A percentile compares a stretch with the other conserved stretches of the same genome.
These are phyloP conservation scores for Coemansia sp. DNA, from an alignment of 192 early-diverging fungal genomes.

Conservation along the genomic window DNA sequence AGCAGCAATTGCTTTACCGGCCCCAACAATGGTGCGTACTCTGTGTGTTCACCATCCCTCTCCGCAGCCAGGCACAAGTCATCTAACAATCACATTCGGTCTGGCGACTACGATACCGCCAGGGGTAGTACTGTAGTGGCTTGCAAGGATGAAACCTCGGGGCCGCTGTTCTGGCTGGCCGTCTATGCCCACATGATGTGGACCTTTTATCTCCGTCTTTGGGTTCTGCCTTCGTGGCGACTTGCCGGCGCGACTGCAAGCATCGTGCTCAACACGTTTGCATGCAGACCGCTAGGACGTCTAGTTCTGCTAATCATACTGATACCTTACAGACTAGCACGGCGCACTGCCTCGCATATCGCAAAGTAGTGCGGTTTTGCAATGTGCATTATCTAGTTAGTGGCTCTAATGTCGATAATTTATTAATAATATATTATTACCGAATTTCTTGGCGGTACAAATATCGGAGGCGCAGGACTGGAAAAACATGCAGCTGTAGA, in stretches of 20 bases:
- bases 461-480: not conserved
- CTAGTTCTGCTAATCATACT: conserved; percentile 10
- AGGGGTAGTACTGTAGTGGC: not conserved
- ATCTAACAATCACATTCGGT: too few relatives aligned
- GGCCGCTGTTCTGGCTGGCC: conserved; percentile 29
- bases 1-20: not conserved
- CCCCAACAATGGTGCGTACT: not conserved
- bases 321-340: not conserved
- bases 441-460: not conserved
- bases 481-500: not conserved
- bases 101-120: too few relatives aligned
- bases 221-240: conserved; percentile 21
- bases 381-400: too few relatives aligned
- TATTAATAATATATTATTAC: not conserved
- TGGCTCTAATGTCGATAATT: not conserved
- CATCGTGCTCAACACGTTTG: conserved; percentile 17
- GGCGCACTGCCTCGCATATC: too few relatives aligned
- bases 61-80: not conserved
- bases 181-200: conserved; percentile 41
- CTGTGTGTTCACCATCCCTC: not conserved
- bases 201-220: conserved; percentile 30
- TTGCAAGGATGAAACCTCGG: not conserved
- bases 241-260: conserved; percentile 5
- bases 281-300: conserved; percentile 14
- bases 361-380: too few relatives aligned